A percentile compares a stretch with the other conserved stretches of the same genome.
Evolutionary conservation across 73 alveolate species (phyloP).

Genomic region (Stentor coeruleus): DNA sequence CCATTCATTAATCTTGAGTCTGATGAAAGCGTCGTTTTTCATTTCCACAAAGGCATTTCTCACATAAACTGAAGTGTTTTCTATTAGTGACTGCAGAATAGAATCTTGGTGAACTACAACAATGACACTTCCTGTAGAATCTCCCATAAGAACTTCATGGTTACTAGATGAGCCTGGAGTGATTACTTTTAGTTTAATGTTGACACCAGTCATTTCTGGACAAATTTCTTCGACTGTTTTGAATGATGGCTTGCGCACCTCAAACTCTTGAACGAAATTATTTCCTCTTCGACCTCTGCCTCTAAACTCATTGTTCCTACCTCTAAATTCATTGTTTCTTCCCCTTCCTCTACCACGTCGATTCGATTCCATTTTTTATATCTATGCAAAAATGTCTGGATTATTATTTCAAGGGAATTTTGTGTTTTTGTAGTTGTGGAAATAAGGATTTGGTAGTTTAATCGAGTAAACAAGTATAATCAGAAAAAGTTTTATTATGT

Average conservation of each 20-base stretch:
- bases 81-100: background rate
- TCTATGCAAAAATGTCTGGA: no score
- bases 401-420: no score
- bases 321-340: no score
- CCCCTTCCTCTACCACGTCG: background rate
- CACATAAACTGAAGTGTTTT: background rate
- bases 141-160: background rate
- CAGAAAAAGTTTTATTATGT: no score
- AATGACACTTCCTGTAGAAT: background rate
- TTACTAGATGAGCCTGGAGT: background rate
- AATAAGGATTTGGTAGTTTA: no score
- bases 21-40: background rate
- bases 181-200: background rate
- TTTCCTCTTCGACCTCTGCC: background rate
- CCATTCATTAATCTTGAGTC: background rate
- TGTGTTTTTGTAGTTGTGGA: no score
- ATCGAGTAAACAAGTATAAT: no score
- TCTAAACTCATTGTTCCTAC: background rate
- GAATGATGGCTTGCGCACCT: background rate
- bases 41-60: background rate
- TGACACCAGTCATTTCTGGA: slow-evolving; percentile 2
- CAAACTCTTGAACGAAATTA: background rate
- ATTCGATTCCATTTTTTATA: no score
- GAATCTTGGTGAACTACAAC: background rate
- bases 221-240: background rate